phyloP scores from a whole-genome alignment of 1,284 basidiomycete genomes.

The Trichosporon sp. region DNA sequence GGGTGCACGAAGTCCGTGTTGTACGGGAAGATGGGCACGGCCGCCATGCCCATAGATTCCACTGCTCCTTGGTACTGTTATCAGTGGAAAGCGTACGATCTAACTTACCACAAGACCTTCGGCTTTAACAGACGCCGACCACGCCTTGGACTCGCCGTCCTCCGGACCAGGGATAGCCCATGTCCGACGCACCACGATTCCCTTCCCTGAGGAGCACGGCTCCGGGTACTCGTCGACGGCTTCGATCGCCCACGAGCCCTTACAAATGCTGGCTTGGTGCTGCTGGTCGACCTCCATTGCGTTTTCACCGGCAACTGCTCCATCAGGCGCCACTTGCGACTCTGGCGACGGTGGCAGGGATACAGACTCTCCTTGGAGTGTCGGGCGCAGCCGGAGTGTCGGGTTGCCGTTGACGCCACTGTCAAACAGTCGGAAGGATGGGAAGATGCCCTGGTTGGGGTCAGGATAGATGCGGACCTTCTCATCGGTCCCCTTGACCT shows the following conservation, averaged over 20 bases:
- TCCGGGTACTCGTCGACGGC: slow-evolving; percentile 23
- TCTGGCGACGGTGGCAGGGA: background rate
- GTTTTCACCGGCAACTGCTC: slow-evolving; percentile 4
- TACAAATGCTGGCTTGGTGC: slow-evolving; percentile 11
- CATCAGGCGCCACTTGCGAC: background rate
- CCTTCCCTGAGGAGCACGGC: slow-evolving; percentile 22
- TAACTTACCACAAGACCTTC: slow-evolving; percentile 46
- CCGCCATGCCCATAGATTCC: background rate
- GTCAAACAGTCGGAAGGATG: slow-evolving; percentile 29
- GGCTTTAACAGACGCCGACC: slow-evolving; percentile 36
- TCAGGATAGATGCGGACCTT: slow-evolving; percentile 21
- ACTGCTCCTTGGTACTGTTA: slow-evolving; percentile 24
- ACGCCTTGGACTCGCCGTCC: slow-evolving; percentile 25
- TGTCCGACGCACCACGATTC: slow-evolving; percentile 41
- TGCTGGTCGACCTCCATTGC: slow-evolving; percentile 22
- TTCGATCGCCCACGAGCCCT: slow-evolving; percentile 30
- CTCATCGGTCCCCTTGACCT: slow-evolving; percentile 8
- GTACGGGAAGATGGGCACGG: slow-evolving; percentile 39
- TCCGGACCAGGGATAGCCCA: slow-evolving; percentile 35
- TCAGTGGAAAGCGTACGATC: no score
- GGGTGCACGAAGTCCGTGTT: slow-evolving; percentile 38
- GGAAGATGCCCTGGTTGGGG: slow-evolving; percentile 24
- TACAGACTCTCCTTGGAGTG: slow-evolving; percentile 25
- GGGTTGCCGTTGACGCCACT: slow-evolving; percentile 22
- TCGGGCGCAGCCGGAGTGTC: slow-evolving; percentile 28